Base-by-base conservation (phyloP, 2,329 filamentous ascomycete genomes). In the Trichophyton schoenleinii region DNA sequence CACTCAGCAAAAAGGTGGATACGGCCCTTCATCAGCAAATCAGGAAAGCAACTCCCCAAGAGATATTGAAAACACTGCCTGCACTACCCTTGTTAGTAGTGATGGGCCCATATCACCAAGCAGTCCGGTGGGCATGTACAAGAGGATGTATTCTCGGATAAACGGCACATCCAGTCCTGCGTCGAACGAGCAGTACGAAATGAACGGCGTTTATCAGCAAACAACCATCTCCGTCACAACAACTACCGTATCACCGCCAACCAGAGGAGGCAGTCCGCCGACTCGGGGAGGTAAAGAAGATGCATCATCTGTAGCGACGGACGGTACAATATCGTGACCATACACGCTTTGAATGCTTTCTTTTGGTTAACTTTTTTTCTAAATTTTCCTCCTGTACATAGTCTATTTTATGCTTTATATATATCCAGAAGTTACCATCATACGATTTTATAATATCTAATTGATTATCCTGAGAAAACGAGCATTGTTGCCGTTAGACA, bases 31-130 rank as follows among this genome's bases (percentile, higher is more conserved):
- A 15, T 53, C 49, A 22, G 13, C 31, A n/a, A 15, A 38, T 18
- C 52, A 38, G n/a, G 52, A 28, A 1, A 31, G 28, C 31, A 55
- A 55, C 18, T 36, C 52, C 8, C 52, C 31, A 55, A 55, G 28
- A 8, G 52, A 55, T 20, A 1, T 55, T 36, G 52, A 55, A 25
- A 36, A 36, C n/a, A 55, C 52, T n/a, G 15, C 31, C 4, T 55
- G 52, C 52, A 55, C 52, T 36, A 55, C 52, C 6, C 52, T 55
- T 55, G 52, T 55, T 28, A 55, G 52, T 15, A 55, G 52, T 28
- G 22, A 25, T 13, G 25, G 20, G 11, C 9, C 52, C 3, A 11
- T 18, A 7, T 55, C 52, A 18, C 25, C 52, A 15, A 53, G 15
- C n/a, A 53, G 48, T 28, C 48, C 48, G 4, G n/a, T n/a, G 1